Conservation (phyloP, 1,284 basidiomycete species). For the Amylostereum chailletii region DNA sequence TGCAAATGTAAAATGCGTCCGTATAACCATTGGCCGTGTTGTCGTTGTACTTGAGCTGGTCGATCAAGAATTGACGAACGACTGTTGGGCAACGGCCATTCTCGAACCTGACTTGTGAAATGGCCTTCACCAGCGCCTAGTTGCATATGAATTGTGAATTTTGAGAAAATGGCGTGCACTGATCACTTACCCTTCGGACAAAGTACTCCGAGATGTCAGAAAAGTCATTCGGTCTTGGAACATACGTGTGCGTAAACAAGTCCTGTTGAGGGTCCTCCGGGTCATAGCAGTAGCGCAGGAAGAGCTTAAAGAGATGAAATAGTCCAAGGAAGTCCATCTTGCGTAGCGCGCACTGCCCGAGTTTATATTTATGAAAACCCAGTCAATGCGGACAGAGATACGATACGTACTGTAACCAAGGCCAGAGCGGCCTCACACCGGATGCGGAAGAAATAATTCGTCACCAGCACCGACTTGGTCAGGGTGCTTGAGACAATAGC, state of each 20-base stretch:
- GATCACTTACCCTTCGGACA: constrained; percentile 72
- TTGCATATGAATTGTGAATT: constrained; percentile 5
- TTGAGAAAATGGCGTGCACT: not conserved
- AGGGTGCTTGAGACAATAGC: constrained; percentile 89
- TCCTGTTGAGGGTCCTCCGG: constrained; percentile 73
- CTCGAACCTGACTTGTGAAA: constrained; percentile 80
- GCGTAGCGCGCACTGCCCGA: constrained; percentile 67
- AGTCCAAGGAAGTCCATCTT: constrained; percentile 82
- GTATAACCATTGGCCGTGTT: constrained; percentile 90
- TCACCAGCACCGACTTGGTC: constrained; percentile 88
- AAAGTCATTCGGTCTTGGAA: constrained; percentile 92
- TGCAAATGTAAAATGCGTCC: constrained; percentile 87
- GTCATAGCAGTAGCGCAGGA: constrained; percentile 88
- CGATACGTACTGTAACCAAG: constrained; percentile 57
- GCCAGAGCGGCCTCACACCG: constrained; percentile 91
- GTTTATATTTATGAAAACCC: not conserved
- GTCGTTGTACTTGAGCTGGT: constrained; percentile 89
- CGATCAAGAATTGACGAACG: constrained; percentile 87
- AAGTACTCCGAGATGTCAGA: constrained; percentile 90
- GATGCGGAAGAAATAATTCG: constrained; percentile 96
- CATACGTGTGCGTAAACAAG: constrained; percentile 76
- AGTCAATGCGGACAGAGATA: not conserved
- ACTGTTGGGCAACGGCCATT: constrained; percentile 81
- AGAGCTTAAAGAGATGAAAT: constrained; percentile 95
- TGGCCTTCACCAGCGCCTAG: constrained; percentile 71